Percentiles rank a stretch among this genome's conserved stretches.
Evolutionary conservation across 2,329 filamentous ascomycete species (phyloP).

Genomic region (Calonectria multiphialidica): DNA sequence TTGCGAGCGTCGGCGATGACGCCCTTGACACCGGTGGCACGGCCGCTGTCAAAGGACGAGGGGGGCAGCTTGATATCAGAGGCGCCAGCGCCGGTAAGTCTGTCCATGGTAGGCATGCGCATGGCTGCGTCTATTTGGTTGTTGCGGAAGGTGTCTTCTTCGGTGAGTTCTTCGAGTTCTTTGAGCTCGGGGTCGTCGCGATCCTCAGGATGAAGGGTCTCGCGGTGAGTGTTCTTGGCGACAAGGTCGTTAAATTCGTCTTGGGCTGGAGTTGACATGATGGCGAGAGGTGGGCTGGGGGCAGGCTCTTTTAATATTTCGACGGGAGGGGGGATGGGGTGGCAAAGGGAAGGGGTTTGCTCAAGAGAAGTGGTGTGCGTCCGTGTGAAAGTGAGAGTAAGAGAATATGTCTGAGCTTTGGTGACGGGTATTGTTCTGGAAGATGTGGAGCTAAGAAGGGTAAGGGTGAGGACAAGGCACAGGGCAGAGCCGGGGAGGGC

Average conservation of each 20-base stretch:
- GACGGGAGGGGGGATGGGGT: slow-evolving; percentile 16
- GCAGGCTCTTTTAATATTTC: slow-evolving; percentile 41
- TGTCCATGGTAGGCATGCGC: slow-evolving; percentile 67
- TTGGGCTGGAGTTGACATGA: slow-evolving; percentile 72
- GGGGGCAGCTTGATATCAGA: slow-evolving; percentile 71
- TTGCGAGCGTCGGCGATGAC: slow-evolving; percentile 87
- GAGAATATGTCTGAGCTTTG: slow-evolving; percentile 36
- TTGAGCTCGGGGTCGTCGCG: slow-evolving; percentile 61
- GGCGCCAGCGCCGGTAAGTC: slow-evolving; percentile 56
- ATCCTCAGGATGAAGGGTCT: slow-evolving; percentile 69
- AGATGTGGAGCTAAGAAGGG: slow-evolving; percentile 46
- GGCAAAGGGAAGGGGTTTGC: slow-evolving; percentile 24
- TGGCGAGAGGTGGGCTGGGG: slow-evolving; percentile 42
- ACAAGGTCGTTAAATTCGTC: slow-evolving; percentile 76
- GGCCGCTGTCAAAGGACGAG: slow-evolving; percentile 73
- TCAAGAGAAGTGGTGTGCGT: slow-evolving; percentile 2
- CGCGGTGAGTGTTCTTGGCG: slow-evolving; percentile 63
- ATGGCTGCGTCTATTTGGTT: slow-evolving; percentile 72
- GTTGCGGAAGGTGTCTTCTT: slow-evolving; percentile 67
- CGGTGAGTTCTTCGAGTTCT: slow-evolving; percentile 65
- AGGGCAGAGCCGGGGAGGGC: slow-evolving; percentile 41
- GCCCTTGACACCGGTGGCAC: slow-evolving; percentile 85
- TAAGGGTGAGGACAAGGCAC: slow-evolving; percentile 34
- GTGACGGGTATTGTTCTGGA: slow-evolving; percentile 49
- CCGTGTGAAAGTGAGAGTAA: slow-evolving; percentile 2